Evolutionary conservation across 2,329 filamentous ascomycete genomes (phyloP).

Genomic region (Pestalotiopsis sp.): DNA sequence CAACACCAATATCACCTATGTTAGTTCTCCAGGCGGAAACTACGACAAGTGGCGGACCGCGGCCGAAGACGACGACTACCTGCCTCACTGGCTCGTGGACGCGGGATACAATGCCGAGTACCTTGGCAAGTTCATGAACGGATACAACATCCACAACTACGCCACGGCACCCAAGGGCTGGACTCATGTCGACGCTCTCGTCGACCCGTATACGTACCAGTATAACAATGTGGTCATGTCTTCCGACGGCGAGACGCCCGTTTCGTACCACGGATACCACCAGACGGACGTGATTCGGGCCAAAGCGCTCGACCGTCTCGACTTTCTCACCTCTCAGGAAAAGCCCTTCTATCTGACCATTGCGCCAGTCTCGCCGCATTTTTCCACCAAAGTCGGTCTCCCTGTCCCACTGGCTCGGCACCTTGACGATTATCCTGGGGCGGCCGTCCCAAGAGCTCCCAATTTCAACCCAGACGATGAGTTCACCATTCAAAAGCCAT

Average conservation of each 20-base stretch:
- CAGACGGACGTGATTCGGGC: slow-evolving; percentile 29
- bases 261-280: slow-evolving; percentile 39
- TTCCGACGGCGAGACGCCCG: neutral
- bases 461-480: slow-evolving; percentile 6
- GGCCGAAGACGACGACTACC: slow-evolving; percentile 17
- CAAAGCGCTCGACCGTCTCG: slow-evolving; percentile 12
- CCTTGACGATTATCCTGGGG: neutral
- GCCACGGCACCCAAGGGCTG: neutral
- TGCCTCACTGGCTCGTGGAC: slow-evolving; percentile 18
- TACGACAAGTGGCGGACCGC: slow-evolving; percentile 20
- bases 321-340: slow-evolving; percentile 6
- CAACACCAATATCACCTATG: slow-evolving; percentile 29
- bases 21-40: slow-evolving; percentile 16
- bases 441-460: neutral
- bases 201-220: slow-evolving; percentile 12
- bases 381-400: neutral
- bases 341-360: slow-evolving; percentile 7
- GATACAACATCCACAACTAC: slow-evolving; percentile 3
- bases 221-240: slow-evolving; percentile 14
- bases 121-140: slow-evolving; percentile 13
- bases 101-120: slow-evolving; percentile 21
- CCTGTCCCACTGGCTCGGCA: slow-evolving; percentile 4
- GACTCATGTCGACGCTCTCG: slow-evolving; percentile 15
- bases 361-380: slow-evolving; percentile 14
- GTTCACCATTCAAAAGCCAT: slow-evolving; percentile 42